A percentile compares a stretch with the other conserved stretches of the same genome.
phyloP scores from a whole-genome alignment of 371 early-diverging fungal species.

The Ordospora colligata region DNA sequence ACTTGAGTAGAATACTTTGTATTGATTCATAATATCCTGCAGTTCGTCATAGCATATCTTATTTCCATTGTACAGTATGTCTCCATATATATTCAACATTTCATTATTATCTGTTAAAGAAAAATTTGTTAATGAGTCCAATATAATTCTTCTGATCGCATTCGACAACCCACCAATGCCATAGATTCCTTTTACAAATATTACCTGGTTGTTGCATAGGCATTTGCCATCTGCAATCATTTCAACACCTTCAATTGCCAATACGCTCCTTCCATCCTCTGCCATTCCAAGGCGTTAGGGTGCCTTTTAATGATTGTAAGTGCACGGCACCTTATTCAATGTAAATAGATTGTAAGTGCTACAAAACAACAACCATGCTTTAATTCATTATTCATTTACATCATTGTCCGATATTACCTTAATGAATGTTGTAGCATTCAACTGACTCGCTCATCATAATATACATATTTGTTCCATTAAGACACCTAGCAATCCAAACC shows the following conservation, averaged over 20 bases:
- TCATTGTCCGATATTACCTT: no score
- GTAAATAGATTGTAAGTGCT: no score
- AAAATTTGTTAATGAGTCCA: not conserved
- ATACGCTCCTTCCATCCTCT: not conserved
- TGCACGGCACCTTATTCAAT: no score
- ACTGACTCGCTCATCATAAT: no score
- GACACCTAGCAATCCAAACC: no score
- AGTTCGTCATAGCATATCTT: not conserved
- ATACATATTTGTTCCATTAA: no score
- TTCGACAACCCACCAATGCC: not conserved
- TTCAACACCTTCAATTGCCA: not conserved
- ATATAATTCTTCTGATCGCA: not conserved
- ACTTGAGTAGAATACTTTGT: not conserved
- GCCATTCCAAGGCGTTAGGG: no score
- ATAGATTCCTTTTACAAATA: not conserved
- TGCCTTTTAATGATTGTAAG: no score
- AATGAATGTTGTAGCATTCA: no score
- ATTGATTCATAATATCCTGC: not conserved
- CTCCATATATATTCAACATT: not conserved
- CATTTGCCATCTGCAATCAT: not conserved
- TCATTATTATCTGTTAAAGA: not conserved
- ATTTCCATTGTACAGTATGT: not conserved
- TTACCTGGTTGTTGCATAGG: not conserved
- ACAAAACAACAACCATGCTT: no score
- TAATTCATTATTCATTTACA: no score